A percentile compares a stretch with the other conserved stretches of the same genome.
Conservation (phyloP, 208 protist species). For the Acanthamoeba triangularis region DNA sequence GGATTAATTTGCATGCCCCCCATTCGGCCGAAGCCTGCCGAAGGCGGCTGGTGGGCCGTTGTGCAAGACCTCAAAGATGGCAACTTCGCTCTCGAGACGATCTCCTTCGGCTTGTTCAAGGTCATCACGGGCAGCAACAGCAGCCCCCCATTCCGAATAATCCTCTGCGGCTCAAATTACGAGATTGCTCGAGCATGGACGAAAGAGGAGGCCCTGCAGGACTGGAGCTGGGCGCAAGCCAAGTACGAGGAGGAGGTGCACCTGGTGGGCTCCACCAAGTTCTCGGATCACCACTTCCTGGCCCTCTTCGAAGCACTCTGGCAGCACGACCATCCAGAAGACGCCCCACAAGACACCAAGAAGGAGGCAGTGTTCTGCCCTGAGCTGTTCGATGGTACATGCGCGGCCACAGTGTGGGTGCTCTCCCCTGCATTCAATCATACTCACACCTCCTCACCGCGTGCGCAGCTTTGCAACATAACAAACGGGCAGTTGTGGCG, state of each 20-base stretch:
- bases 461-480: slow-evolving; percentile 26
- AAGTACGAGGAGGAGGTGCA: slow-evolving; percentile 71
- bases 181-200: slow-evolving; percentile 32
- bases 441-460: not conserved
- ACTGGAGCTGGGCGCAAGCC: slow-evolving; percentile 56
- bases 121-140: slow-evolving; percentile 12
- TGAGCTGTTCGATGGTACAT: slow-evolving; percentile 73
- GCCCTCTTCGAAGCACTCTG: slow-evolving; percentile 75
- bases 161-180: slow-evolving; percentile 64
- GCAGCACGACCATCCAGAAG: slow-evolving; percentile 73
- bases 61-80: slow-evolving; percentile 51
- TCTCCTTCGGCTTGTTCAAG: slow-evolving; percentile 32
- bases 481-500: not conserved
- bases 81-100: slow-evolving; percentile 46
- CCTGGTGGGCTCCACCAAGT: slow-evolving; percentile 67
- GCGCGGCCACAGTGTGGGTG: not conserved
- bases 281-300: slow-evolving; percentile 76
- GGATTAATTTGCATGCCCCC: slow-evolving; percentile 54
- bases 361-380: slow-evolving; percentile 52
- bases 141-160: not conserved
- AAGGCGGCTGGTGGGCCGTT: slow-evolving; percentile 59
- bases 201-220: slow-evolving; percentile 55
- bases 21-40: slow-evolving; percentile 65
- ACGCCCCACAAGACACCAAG: slow-evolving; percentile 18
- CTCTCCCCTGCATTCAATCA: not conserved